Evolutionary conservation across 108 stramenopile species (phyloP).

Genomic region (Seminavis robusta): DNA sequence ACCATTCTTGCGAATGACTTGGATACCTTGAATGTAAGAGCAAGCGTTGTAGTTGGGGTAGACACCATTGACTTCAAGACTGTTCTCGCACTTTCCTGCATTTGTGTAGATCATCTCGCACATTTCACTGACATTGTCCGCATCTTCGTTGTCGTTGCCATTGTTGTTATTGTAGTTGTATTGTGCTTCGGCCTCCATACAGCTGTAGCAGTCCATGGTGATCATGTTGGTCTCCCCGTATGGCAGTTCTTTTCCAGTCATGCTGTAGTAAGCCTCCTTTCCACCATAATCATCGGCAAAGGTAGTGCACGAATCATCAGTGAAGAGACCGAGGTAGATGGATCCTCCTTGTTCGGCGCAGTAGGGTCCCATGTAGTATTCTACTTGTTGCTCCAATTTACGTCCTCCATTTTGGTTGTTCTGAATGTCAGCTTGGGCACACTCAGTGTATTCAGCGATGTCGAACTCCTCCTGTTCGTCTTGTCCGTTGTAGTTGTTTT

Average conservation of each 20-base stretch:
- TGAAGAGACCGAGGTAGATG: conserved; percentile 54
- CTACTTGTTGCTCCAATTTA: background rate
- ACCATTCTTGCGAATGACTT: conserved; percentile 66
- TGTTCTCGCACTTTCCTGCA: conserved; percentile 76
- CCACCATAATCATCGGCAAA: conserved; percentile 45
- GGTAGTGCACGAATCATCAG: conserved; percentile 57
- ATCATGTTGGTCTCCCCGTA: conserved; percentile 46
- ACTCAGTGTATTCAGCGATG: conserved; percentile 27
- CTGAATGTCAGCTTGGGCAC: conserved; percentile 9
- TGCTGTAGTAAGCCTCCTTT: conserved; percentile 21
- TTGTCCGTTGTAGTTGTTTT: conserved; percentile 12
- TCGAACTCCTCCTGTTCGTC: conserved; percentile 11
- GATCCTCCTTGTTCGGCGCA: conserved; percentile 55
- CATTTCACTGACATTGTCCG: conserved; percentile 41
- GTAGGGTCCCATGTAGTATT: conserved; percentile 59
- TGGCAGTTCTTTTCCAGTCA: conserved; percentile 49
- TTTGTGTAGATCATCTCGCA: conserved; percentile 58
- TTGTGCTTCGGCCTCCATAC: conserved; percentile 41
- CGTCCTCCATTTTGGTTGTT: conserved; percentile 10
- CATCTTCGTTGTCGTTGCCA: background rate
- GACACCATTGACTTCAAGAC: conserved; percentile 28
- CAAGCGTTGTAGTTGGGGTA: conserved; percentile 73
- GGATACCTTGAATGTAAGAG: conserved; percentile 80
- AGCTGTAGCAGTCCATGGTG: conserved; percentile 50
- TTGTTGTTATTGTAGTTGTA: conserved; percentile 10